phyloP scores from a whole-genome alignment of 805 yeast genomes.

The Teunomyces lycoperdinae region DNA sequence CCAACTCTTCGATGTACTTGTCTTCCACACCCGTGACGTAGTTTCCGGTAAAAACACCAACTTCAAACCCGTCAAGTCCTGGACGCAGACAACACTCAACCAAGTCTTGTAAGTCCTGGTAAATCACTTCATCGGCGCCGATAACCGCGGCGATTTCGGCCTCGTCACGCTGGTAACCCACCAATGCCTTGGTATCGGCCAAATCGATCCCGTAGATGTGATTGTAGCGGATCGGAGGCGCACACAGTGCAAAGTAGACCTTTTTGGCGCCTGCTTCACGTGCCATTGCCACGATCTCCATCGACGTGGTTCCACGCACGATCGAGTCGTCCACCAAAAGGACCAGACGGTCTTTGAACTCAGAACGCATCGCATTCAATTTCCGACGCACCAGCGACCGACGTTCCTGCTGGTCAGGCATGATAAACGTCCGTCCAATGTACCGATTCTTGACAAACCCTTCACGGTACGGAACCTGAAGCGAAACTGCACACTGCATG shows the following conservation, averaged over 20 bases:
- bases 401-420: constrained; percentile 97
- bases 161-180: constrained; percentile 77
- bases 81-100: constrained; percentile 68
- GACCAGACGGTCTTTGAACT: constrained; percentile 81
- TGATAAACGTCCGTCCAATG: constrained; percentile 95
- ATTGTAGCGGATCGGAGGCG: constrained; percentile 95
- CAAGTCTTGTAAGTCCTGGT: constrained; percentile 82
- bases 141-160: constrained; percentile 72
- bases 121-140: constrained; percentile 90
- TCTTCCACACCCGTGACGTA: constrained; percentile 94
- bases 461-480: constrained; percentile 85
- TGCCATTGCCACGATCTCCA: constrained; percentile 97
- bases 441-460: constrained; percentile 96
- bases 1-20: constrained; percentile 76
- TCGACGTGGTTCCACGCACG: constrained; percentile 96
- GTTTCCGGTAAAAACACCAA: constrained; percentile 93
- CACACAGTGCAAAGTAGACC: constrained; percentile 96
- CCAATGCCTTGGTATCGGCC: constrained; percentile 91
- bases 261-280: constrained; percentile 94
- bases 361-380: constrained; percentile 93
- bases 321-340: constrained; percentile 94
- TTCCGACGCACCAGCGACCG: constrained; percentile 91
- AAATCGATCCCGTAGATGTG: constrained; percentile 97
- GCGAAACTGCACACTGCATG: constrained; percentile 79
- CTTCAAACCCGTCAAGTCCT: constrained; percentile 68